Conservation (phyloP, 805 yeast genomes). For the Wickerhamomyces ciferrii region DNA sequence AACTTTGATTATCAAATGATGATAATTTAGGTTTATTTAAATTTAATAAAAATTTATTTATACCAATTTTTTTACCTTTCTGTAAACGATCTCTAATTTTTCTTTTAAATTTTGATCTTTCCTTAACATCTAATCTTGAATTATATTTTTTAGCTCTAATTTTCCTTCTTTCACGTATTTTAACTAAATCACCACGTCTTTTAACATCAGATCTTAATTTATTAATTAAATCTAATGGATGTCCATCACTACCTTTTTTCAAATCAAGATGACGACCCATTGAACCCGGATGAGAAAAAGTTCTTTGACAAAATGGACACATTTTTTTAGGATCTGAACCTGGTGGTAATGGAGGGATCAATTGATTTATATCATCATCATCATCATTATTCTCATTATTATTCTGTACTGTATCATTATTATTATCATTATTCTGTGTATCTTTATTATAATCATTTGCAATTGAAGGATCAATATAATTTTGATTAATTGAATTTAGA, state of each 20-base stretch:
- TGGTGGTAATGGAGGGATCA: conserved; percentile 20
- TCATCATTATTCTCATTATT: too few species aligned
- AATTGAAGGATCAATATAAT: conserved; percentile 2
- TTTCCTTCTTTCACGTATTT: conserved; percentile 33
- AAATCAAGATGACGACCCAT: conserved; percentile 55
- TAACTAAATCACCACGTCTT: conserved; percentile 43
- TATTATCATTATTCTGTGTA: not conserved
- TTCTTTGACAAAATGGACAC: conserved; percentile 48
- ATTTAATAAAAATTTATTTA: conserved; percentile 28
- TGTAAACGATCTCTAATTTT: conserved; percentile 35
- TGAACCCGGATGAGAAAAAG: conserved; percentile 54
- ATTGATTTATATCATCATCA: conserved; percentile 3
- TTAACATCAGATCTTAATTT: conserved; percentile 42
- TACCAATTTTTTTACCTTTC: conserved; percentile 33
- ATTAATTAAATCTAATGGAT: conserved; percentile 45
- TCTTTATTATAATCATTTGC: not conserved
- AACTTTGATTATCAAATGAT: too few species aligned
- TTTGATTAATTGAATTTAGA: not conserved
- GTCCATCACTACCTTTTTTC: conserved; percentile 46
- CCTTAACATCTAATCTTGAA: conserved; percentile 41
- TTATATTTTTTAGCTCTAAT: conserved; percentile 38
- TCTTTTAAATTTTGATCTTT: conserved; percentile 39
- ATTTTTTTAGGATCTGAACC: conserved; percentile 26
- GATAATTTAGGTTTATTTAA: conserved; percentile 34
- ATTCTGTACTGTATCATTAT: not conserved